Percentiles rank a stretch among this genome's conserved stretches.
These are phyloP conservation scores for Hansenula lynferdii DNA, from an alignment of 1,139 yeast species.

Conservation along the genomic window DNA sequence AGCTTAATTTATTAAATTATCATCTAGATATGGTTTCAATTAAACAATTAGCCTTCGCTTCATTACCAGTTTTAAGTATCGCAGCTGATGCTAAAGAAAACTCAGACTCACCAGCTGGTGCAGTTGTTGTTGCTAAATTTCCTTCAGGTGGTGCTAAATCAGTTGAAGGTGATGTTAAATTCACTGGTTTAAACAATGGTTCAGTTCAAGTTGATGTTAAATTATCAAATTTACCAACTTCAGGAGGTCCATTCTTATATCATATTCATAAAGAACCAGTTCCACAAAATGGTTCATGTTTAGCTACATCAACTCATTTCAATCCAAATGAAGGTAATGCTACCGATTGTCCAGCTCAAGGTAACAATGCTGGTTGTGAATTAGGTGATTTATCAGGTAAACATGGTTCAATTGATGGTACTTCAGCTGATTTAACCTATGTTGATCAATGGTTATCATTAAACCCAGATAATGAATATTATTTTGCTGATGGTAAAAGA, in stretches of 20 bases:
- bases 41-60: not conserved
- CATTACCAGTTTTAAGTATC: not conserved
- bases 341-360: conserved; percentile 34
- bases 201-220: conserved; percentile 47
- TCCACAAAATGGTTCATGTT: conserved; percentile 32
- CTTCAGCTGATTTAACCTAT: conserved; percentile 43
- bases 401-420: conserved; percentile 46
- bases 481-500: conserved; percentile 34
- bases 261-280: conserved; percentile 46
- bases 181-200: conserved; percentile 35
- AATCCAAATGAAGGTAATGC: conserved; percentile 44
- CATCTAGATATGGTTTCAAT: conserved; percentile 1
- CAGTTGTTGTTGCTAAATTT: conserved; percentile 47
- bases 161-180: conserved; percentile 37
- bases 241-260: conserved; percentile 47
- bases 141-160: conserved; percentile 35
- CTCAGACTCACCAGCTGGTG: conserved; percentile 37
- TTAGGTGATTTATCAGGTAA: conserved; percentile 56
- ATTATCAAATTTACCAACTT: conserved; percentile 43
- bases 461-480: conserved; percentile 18
- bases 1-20: not conserved
- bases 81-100: conserved; percentile 27
- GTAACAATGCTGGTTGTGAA: conserved; percentile 44
- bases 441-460: conserved; percentile 45
- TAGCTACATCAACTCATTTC: conserved; percentile 41